phyloP scores from a whole-genome alignment of 495 filamentous ascomycete species.

The Hypoxylon perforatum region DNA sequence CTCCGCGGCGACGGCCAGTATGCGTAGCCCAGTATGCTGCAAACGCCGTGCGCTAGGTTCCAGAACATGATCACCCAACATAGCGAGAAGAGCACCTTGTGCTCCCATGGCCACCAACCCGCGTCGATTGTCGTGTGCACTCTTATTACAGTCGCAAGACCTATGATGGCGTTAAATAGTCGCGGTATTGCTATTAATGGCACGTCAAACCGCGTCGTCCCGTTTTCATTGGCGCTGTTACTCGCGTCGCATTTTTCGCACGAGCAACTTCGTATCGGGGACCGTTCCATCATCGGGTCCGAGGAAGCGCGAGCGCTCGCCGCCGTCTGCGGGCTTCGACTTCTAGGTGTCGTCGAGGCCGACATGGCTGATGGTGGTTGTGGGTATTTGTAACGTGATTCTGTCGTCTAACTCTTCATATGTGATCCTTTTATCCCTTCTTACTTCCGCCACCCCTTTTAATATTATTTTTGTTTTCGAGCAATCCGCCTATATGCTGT shows the following conservation, averaged over 20 bases:
- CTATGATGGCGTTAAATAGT: slow-evolving; percentile 35
- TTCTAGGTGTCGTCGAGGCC: slow-evolving; percentile 37
- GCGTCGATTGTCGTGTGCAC: slow-evolving; percentile 44
- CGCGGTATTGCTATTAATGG: slow-evolving; percentile 42
- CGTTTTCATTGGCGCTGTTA: slow-evolving; percentile 15
- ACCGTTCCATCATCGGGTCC: slow-evolving; percentile 6
- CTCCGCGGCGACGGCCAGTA: slow-evolving; percentile 44
- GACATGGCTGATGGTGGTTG: slow-evolving; percentile 22
- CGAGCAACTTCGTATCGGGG: slow-evolving; percentile 29
- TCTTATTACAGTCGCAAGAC: slow-evolving; percentile 38
- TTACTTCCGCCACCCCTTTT: neutral
- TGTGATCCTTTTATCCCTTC: neutral
- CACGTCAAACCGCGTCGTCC: slow-evolving; percentile 37
- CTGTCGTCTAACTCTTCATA: neutral
- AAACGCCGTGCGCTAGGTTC: slow-evolving; percentile 37
- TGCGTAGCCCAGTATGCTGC: slow-evolving; percentile 38
- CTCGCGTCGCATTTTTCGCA: slow-evolving; percentile 40
- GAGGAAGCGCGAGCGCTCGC: slow-evolving; percentile 32
- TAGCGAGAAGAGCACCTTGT: slow-evolving; percentile 42
- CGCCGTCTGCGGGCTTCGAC: slow-evolving; percentile 39
- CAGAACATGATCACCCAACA: slow-evolving; percentile 41
- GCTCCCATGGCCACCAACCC: slow-evolving; percentile 46
- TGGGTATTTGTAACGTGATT: slow-evolving; percentile 20
- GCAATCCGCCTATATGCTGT: neutral
- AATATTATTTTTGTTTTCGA: neutral